Conservation (phyloP, 352 stramenopile species). For the Saprolegnia diclina region DNA sequence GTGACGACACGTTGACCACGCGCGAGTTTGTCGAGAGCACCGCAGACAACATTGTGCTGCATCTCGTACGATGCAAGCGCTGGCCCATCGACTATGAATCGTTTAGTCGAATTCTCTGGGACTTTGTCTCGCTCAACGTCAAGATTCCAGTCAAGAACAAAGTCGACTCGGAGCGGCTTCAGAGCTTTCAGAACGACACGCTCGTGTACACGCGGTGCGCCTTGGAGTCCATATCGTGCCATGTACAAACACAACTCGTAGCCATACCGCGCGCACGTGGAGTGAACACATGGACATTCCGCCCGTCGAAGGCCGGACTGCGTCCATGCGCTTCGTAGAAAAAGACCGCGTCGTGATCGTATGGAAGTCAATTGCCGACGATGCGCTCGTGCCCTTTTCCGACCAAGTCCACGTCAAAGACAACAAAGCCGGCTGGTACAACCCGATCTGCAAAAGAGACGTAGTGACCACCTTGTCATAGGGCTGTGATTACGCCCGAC, state of each 20-base stretch:
- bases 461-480: no score
- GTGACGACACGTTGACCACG: not conserved
- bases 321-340: not conserved
- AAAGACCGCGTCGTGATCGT: constrained; percentile 13
- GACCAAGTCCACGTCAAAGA: not conserved
- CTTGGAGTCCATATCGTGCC: not conserved
- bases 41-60: not conserved
- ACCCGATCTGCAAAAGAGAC: not conserved
- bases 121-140: constrained; percentile 3
- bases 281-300: not conserved
- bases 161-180: not conserved
- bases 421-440: not conserved
- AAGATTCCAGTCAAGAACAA: not conserved
- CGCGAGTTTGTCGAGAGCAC: not conserved
- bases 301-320: not conserved
- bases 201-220: constrained; percentile 1
- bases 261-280: not conserved
- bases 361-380: constrained; percentile 23
- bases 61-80: not conserved
- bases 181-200: not conserved
- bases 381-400: constrained; percentile 7
- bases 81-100: not conserved
- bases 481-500: not conserved
- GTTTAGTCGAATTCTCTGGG: not conserved
- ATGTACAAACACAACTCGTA: not conserved